Evolutionary conservation across 192 early-diverging fungal species (phyloP), one percentile per base, ranked within the genome.

Genomic region (Podila epicladia): DNA sequence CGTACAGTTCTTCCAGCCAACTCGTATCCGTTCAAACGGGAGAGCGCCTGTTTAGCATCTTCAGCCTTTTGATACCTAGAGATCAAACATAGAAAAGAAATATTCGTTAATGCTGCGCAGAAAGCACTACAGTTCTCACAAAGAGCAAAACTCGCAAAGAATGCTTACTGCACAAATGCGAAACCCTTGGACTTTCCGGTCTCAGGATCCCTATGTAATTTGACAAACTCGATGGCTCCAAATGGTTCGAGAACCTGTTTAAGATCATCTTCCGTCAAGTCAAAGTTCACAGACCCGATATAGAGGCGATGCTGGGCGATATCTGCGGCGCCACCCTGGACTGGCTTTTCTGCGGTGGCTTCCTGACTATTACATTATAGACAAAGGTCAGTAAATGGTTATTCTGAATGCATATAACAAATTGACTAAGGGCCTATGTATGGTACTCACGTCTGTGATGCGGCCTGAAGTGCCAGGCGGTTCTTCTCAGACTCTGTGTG

Each of bases 401-500:
- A 66, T 35, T 37, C 12, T 55, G 62, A 45, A 35, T 24, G n/a
- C 22, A 55, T 24, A 22, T 35, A 37, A 59, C 0, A 58, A 58
- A 58, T n/a, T 33, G 45, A 50, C 15, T 11, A 9, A 2, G 19
- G 1, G 12, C 5, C 12, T 9, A 11, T n/a, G 1, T 71, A 19
- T 71, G 75, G 4, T 72, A 87, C 88, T 67, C 82, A 89, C 88
- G 82, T 79, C 32, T 85, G 74, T 6, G 64, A 69, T 53, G 84
- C 82, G n/a, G 88, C 91, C 69, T 83, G 83, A 41, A 87, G 86
- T 12, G 92, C 91, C 35, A 92, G 77, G 33, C 93, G 83, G 84
- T 99, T 99, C 88, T 98, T 98, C 83, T 99, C 95, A 12, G 95
- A 91, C 71, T 97, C 97, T 1, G 95, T 95, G 58, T 89, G 88